Evolutionary conservation across 148 eudicot species (phyloP), one percentile per base, ranked within the genome.

Genomic region (Cornus florida): DNA sequence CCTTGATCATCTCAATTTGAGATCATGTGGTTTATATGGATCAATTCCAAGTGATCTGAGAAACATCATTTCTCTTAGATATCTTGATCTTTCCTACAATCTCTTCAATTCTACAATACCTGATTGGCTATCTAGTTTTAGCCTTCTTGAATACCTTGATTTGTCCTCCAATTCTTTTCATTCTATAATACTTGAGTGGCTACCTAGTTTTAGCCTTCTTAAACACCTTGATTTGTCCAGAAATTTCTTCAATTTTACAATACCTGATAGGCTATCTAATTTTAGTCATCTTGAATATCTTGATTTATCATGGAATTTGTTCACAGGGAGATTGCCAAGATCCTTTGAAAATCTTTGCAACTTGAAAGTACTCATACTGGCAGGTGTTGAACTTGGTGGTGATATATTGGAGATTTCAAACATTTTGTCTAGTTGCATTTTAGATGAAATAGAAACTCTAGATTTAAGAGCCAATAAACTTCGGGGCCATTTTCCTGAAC

Each of bases 161-260:
- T 19, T 76, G n/a, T 20, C 71, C n/a, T n/a, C n/a, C n/a, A n/a
- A n/a, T n/a, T 31, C 0, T 14, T 31, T 65, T 79, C 19, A 79
- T 50, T 79, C 81, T 20, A 73, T 77, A 16, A 48, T 79, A 62
- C 77, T 77, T 2, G 33, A 67, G 33, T 79, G 82, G 77, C 57
- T 79, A 69, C 72, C 65, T 39, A 3, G 4, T 31, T 79, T 67
- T 19, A 72, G 43, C 8, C 41, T 22, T 46, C 23, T n/a, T n/a
- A n/a, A n/a, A 17, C 16, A 66, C 24, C 32, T 79, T 43, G 81
- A 79, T 64, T 43, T 79, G 16, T 79, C 76, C 24, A 0, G 3
- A 0, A 72, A 72, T 31, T 0, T 14, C 22, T 65, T 79, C 19
- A 79, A 71, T 50, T 79, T 76, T 20, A 73, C 82, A 16, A 48